Conservation (phyloP, 257 asterid genomes). For the Rhazya stricta region DNA sequence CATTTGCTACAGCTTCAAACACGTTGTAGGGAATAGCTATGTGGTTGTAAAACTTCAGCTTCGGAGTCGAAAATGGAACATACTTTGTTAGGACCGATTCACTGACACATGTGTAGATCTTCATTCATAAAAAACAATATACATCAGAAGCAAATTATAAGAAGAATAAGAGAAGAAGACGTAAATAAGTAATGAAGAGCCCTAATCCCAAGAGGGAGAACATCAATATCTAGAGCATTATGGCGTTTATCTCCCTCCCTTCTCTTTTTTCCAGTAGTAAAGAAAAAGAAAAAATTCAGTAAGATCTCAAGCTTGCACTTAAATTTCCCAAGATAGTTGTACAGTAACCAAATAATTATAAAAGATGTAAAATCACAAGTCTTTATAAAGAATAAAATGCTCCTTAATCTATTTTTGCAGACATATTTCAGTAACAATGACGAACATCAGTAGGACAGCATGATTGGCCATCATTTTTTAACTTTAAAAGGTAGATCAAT, state of each 20-base stretch:
- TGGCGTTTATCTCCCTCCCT: not conserved
- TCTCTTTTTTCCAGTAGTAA: not conserved
- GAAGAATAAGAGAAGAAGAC: not conserved
- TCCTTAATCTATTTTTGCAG: not conserved
- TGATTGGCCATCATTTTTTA: not conserved
- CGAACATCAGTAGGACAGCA: not conserved
- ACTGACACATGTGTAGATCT: constrained; percentile 68
- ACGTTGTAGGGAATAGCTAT: constrained; percentile 23
- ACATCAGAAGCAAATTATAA: constrained; percentile 14
- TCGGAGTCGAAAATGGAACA: constrained; percentile 49
- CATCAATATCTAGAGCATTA: not conserved
- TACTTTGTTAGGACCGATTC: constrained; percentile 43
- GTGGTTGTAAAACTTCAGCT: constrained; percentile 43
- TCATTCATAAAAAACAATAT: constrained; percentile 27
- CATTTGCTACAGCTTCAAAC: constrained; percentile 16
- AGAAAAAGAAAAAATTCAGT: not conserved
- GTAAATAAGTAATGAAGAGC: not conserved
- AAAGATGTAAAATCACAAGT: not conserved
- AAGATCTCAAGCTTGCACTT: not conserved
- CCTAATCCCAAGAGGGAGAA: not conserved
- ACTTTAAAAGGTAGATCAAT: too few relatives aligned
- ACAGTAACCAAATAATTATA: not conserved
- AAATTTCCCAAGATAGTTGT: not conserved
- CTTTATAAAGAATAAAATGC: not conserved
- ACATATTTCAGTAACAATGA: not conserved